Evolutionary conservation across 1,284 basidiomycete species (phyloP), one percentile per base, ranked within the genome.

Genomic region (Naganishia sp.): DNA sequence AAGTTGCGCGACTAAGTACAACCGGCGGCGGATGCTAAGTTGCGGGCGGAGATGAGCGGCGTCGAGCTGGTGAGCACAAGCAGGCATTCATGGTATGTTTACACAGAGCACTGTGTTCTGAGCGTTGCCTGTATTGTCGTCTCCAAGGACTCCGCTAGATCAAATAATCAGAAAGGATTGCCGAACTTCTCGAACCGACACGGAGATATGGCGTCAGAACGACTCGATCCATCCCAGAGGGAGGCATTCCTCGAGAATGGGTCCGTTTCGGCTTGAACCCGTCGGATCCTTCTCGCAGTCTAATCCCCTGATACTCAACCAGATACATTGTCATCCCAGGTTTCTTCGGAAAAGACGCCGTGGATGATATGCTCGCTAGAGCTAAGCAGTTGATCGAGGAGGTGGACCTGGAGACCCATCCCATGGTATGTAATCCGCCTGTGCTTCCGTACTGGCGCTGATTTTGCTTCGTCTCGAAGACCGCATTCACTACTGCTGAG

Each of bases 401-500:
- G 31, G 95, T 98, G 77, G 83, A 83, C 68, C 75, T 92, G 23
- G 84, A 86, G 21, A 84, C 85, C 39, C 95, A 98, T 77, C 94
- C 95, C 0, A 78, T 89, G 75, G 91, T 90, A 68, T 70, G 84
- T 68, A 72, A 36, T 39, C 36, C 13, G 36, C 36, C 13, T 39
- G 36, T 13, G 13, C 13, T 39, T 7, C 9, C 6, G 36, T 10
- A 7, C 36, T 39, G 7, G 7, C 13, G 3, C 36, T 50, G 23
- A 43, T 23, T 5, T 39, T 16, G 15, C 15, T 15, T 46, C 10
- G n/a, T 31, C 10, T 48, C 31, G 44, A 65, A 93, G 88, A 97
- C 93, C 6, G 90, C 87, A 72, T 98, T 99, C 80, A 89, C 87
- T 28, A 94, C 93, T 0, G 84, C 84, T 11, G 85, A 86, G 16